These are phyloP conservation scores for Coemansia sp. DNA, from an alignment of 192 early-diverging fungal genomes.

Conservation along the genomic window DNA sequence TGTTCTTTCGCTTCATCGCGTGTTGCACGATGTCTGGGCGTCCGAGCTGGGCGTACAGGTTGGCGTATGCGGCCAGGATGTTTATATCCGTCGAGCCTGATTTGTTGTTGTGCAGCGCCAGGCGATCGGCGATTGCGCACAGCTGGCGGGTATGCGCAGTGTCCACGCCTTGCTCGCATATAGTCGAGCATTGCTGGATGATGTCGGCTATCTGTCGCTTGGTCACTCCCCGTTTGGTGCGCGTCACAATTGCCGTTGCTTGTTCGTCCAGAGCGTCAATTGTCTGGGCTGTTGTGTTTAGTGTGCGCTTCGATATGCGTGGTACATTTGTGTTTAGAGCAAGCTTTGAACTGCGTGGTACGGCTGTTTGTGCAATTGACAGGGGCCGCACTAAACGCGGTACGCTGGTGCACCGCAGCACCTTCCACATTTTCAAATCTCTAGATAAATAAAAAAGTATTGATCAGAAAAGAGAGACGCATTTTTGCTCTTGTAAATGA, in stretches of 20 bases:
- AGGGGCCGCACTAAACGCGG: no score
- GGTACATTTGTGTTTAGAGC: background rate
- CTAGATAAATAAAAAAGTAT: background rate
- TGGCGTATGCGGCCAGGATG: conserved; percentile 19
- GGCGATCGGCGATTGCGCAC: conserved; percentile 25
- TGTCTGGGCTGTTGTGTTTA: background rate
- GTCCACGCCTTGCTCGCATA: background rate
- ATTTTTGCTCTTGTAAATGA: conserved; percentile 10
- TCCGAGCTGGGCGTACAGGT: conserved; percentile 41
- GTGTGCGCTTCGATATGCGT: background rate
- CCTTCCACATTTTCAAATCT: background rate
- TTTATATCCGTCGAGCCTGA: background rate
- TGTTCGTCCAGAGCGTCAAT: conserved; percentile 4
- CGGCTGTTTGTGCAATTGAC: background rate
- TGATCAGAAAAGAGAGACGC: conserved; percentile 1
- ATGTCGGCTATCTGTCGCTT: conserved; percentile 7
- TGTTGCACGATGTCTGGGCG: conserved; percentile 43
- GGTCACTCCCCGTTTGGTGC: background rate
- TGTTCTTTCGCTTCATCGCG: conserved; percentile 9
- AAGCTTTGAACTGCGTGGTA: background rate
- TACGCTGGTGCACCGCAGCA: conserved; percentile 1
- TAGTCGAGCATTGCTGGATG: background rate
- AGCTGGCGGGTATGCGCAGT: conserved; percentile 7
- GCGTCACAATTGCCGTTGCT: background rate
- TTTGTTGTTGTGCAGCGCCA: conserved; percentile 5